Evolutionary conservation across 306 rosid genomes (phyloP).

Genomic region (Luffa aegyptiaca): DNA sequence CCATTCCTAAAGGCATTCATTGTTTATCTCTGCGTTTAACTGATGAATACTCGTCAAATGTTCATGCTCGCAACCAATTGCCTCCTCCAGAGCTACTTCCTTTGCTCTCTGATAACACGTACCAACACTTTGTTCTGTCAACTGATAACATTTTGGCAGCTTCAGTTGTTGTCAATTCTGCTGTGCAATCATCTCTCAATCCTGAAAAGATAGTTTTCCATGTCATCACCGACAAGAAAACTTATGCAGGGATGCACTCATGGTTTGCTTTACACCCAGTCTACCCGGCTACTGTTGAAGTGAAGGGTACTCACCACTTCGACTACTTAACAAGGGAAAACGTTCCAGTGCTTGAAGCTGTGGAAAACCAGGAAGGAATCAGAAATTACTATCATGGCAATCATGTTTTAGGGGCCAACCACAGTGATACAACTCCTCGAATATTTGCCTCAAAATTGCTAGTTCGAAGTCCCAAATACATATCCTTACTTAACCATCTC

Average conservation of each 20-base stretch:
- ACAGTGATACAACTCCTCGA: slow-evolving; percentile 51
- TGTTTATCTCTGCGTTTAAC: slow-evolving; percentile 92
- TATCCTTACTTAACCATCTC: slow-evolving; percentile 88
- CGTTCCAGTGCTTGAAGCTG: slow-evolving; percentile 97
- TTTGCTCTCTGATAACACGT: slow-evolving; percentile 61
- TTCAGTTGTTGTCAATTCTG: slow-evolving; percentile 83
- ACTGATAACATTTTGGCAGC: slow-evolving; percentile 96
- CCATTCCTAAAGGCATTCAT: slow-evolving; percentile 89
- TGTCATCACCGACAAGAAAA: slow-evolving; percentile 92
- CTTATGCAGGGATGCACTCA: slow-evolving; percentile 95
- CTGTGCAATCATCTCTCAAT: slow-evolving; percentile 62
- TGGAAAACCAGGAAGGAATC: slow-evolving; percentile 82
- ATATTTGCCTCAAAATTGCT: slow-evolving; percentile 79
- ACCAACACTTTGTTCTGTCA: slow-evolving; percentile 76
- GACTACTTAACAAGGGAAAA: slow-evolving; percentile 97
- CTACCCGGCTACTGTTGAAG: slow-evolving; percentile 85
- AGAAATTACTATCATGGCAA: slow-evolving; percentile 90
- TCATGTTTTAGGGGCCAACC: slow-evolving; percentile 55
- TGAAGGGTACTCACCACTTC: slow-evolving; percentile 88
- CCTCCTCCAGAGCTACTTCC: slow-evolving; percentile 92
- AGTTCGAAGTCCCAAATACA: slow-evolving; percentile 95
- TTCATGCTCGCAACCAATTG: slow-evolving; percentile 88
- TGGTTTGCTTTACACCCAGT: slow-evolving; percentile 95
- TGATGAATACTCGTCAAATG: slow-evolving; percentile 95
- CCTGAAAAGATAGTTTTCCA: slow-evolving; percentile 90